These are phyloP conservation scores for Malbranchea cinnamomea DNA, from an alignment of 2,329 filamentous ascomycete genomes.

Conservation along the genomic window DNA sequence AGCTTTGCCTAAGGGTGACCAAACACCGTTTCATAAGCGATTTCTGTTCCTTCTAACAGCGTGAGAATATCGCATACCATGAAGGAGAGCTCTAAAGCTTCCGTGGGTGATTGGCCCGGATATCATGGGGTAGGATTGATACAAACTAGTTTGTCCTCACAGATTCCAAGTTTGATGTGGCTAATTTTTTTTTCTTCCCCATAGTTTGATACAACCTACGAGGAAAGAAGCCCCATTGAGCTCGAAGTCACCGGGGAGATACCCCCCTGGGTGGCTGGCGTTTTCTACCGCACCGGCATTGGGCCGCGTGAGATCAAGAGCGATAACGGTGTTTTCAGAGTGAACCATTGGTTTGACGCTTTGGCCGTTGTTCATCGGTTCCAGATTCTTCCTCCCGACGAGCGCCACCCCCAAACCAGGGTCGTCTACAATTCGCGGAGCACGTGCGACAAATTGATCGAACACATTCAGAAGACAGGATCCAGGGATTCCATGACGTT, in stretches of 20 bases:
- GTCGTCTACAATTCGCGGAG: constrained; percentile 59
- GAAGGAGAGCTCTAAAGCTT: no score
- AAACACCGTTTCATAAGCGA: no score
- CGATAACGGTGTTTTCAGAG: constrained; percentile 42
- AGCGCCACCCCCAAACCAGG: constrained; percentile 19
- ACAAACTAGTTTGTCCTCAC: no score
- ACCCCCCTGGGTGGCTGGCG: constrained; percentile 55
- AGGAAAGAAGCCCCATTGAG: constrained; percentile 50
- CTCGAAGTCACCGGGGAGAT: constrained; percentile 51
- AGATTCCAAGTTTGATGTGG: no score
- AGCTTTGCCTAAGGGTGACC: no score
- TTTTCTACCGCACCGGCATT: constrained; percentile 60
- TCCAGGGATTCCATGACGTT: constrained; percentile 46
- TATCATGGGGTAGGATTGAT: no score
- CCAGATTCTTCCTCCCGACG: constrained; percentile 40
- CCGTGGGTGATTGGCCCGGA: no score
- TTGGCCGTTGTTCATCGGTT: constrained; percentile 59
- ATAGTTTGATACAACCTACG: constrained; percentile 54
- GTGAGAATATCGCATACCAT: no score
- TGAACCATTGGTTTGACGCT: constrained; percentile 71
- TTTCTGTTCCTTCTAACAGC: no score
- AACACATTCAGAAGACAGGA: constrained; percentile 46
- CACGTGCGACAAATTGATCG: constrained; percentile 49
- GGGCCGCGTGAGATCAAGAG: constrained; percentile 50
- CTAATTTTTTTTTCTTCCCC: no score